Evolutionary conservation across 306 rosid species (phyloP), one percentile per base, ranked within the genome.

Genomic region (Vicia villosa): DNA sequence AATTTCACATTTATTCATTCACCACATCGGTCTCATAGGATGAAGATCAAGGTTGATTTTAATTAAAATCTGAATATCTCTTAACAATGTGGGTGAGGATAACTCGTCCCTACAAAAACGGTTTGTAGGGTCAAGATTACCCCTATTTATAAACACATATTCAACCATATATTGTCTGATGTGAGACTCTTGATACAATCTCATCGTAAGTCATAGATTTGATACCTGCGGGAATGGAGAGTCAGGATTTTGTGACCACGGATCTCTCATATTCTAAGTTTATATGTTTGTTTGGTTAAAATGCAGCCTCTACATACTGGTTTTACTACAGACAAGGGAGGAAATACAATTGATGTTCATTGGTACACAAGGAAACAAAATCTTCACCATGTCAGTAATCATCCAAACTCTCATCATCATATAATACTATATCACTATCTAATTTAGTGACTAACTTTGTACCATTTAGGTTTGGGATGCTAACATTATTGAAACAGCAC

Each of bases 271-370:
- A 46, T 24, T 19, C 56, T 32, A 57, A 45, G 61, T 13, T 63
- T 19, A 42, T 19, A 22, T 56, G 46, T 68, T 72, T 66, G 52
- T 17, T 22, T 11, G 75, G 40, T 52, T 63, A 57, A 32, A 73
- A 38, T 81, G 75, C 86, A 94, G 97, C 98, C 98, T 90, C 85
- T 94, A 32, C 98, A 90, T 74, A 94, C 87, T 38, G 98, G 98
- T 12, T 88, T 88, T 67, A 79, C 89, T n/a, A 66, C 89, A 66
- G 98, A 90, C 80, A 81, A 50, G 77, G 98, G 98, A 70, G 98
- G 67, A 22, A 94, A 94, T 57, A 77, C 80, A 45, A 87, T 94
- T 37, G 68, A 85, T 30, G 83, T 94, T 68, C 87, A 87, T 43
- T 94, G 98, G 98, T 90, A 66, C 71, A 90, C 81, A 15, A 84